These are phyloP conservation scores for Austropuccinia psidii DNA, from an alignment of 1,284 basidiomycete genomes.

Conservation along the genomic window DNA sequence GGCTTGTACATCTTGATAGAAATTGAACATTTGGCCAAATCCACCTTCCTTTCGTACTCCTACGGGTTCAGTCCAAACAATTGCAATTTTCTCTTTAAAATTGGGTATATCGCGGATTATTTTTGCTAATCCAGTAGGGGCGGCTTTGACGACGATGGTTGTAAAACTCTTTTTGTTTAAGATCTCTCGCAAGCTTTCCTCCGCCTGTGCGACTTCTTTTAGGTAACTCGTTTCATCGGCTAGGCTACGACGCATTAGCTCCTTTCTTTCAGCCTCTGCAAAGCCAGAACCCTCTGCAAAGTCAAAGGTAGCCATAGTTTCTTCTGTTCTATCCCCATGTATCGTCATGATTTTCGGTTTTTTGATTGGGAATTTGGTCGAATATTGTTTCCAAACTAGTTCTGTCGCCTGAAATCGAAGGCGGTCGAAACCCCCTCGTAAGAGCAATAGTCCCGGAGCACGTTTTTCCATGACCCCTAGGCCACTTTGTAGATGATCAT, in stretches of 20 bases:
- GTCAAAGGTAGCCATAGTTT: neutral
- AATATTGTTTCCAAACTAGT: neutral
- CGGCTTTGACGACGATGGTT: neutral
- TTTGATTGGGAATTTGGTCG: neutral
- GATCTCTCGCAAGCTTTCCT: neutral
- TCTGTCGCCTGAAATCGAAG: neutral
- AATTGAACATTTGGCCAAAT: neutral
- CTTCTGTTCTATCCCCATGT: neutral
- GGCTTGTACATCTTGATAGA: neutral
- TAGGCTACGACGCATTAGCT: no score
- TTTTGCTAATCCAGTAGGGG: neutral
- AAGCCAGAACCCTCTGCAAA: neutral
- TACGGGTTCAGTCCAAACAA: neutral
- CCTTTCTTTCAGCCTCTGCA: no score
- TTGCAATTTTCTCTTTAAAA: neutral
- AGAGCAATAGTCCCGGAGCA: neutral
- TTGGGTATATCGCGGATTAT: neutral
- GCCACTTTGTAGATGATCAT: neutral
- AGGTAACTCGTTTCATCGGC: no score
- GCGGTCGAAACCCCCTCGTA: neutral
- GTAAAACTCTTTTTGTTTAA: neutral
- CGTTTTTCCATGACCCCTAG: neutral
- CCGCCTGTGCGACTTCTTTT: neutral
- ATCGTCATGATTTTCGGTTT: neutral
- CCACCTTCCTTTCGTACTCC: neutral